phyloP scores from a whole-genome alignment of 1,284 basidiomycete genomes.

The Irpex sp. region DNA sequence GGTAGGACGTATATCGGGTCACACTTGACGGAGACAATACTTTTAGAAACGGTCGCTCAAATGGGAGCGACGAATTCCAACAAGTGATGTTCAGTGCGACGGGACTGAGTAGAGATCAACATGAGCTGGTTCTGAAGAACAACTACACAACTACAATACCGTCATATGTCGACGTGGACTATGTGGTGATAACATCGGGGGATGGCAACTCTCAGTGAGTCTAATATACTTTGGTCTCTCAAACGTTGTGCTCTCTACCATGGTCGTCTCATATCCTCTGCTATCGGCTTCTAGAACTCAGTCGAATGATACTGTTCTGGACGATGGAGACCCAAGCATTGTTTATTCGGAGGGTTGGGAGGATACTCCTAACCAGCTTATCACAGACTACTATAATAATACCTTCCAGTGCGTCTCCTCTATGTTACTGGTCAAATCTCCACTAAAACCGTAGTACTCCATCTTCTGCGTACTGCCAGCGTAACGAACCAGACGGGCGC shows the following conservation, averaged over 20 bases:
- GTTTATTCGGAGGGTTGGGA: constrained; percentile 6
- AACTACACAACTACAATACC: not conserved
- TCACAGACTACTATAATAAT: constrained; percentile 4
- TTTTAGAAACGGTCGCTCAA: not conserved
- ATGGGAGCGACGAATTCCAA: not conserved
- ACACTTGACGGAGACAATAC: constrained; percentile 5
- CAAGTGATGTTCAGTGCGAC: constrained; percentile 1
- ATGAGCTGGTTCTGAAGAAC: constrained; percentile 8
- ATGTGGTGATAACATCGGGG: constrained; percentile 8
- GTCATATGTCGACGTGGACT: constrained; percentile 9
- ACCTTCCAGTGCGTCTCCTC: constrained; percentile 10
- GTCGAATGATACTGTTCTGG: not conserved
- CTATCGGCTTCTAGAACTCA: not conserved
- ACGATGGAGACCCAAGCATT: constrained; percentile 1
- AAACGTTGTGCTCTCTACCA: too few species aligned
- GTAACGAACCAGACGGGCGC: constrained; percentile 1
- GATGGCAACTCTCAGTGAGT: constrained; percentile 7
- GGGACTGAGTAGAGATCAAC: not conserved
- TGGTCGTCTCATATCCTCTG: not conserved
- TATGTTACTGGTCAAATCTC: not conserved
- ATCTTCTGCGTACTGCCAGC: not conserved
- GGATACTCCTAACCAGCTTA: constrained; percentile 4
- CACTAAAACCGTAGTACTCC: too few species aligned
- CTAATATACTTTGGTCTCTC: not conserved
- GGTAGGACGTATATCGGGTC: constrained; percentile 3